These are phyloP conservation scores for Microglena sp. DNA, from an alignment of 139 green algal species.

Conservation along the genomic window DNA sequence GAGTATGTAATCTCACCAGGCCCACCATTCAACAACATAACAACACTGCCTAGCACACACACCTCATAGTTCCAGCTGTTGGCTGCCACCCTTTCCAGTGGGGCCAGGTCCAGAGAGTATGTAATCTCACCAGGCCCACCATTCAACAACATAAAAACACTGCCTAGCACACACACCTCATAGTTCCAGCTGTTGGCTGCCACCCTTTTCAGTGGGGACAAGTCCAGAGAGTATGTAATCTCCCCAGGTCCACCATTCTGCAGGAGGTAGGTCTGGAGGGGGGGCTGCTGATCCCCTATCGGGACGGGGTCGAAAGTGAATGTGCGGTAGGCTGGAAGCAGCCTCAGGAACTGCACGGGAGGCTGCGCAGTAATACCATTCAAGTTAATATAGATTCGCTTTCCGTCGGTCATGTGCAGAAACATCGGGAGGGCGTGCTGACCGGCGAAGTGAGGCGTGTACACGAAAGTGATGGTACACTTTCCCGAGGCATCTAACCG, in stretches of 20 bases:
- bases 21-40: conserved; percentile 42
- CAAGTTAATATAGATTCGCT: conserved; percentile 51
- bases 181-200: conserved; percentile 24
- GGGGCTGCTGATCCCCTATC: conserved; percentile 42
- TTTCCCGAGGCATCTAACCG: conserved; percentile 16
- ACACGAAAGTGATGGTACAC: conserved; percentile 19
- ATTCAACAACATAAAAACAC: conserved; percentile 47
- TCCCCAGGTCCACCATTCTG: conserved; percentile 36
- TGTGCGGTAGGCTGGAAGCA: conserved; percentile 18
- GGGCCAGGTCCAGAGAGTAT: conserved; percentile 35
- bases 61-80: conserved; percentile 38
- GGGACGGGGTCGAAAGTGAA: conserved; percentile 38
- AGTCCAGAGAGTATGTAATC: conserved; percentile 39
- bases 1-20: conserved; percentile 26
- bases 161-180: too few species aligned
- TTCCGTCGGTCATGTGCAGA: conserved; percentile 46
- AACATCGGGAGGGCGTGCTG: conserved; percentile 45
- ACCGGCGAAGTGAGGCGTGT: conserved; percentile 25
- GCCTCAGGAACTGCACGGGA: conserved; percentile 18
- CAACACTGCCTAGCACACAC: too few species aligned
- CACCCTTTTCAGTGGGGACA: conserved; percentile 18
- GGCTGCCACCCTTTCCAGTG: conserved; percentile 16
- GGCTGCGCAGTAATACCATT: conserved; percentile 26
- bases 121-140: conserved; percentile 24
- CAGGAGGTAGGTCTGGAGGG: conserved; percentile 35